Evolutionary conservation across 306 rosid species (phyloP).

Genomic region (Vicia villosa): DNA sequence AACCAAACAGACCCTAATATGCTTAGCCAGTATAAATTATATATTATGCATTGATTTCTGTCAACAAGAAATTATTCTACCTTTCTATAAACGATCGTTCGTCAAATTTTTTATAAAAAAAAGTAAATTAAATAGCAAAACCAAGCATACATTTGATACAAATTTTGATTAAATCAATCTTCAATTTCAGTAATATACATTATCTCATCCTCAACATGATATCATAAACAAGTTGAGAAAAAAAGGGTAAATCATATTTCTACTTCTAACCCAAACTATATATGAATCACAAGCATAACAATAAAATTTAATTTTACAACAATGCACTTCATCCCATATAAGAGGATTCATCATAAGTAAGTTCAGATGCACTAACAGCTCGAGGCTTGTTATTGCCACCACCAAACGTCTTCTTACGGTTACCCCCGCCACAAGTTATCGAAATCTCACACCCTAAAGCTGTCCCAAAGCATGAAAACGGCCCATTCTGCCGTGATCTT

Average conservation of each 20-base stretch:
- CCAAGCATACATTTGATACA: background rate
- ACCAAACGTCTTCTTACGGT: conserved; percentile 43
- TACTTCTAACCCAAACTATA: conserved; percentile 33
- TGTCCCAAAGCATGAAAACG: conserved; percentile 77
- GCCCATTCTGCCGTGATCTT: conserved; percentile 20
- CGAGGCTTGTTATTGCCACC: conserved; percentile 26
- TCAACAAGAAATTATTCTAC: too few species aligned
- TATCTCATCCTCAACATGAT: conserved; percentile 9
- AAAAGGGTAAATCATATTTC: background rate
- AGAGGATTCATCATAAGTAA: conserved; percentile 52
- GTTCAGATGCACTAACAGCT: conserved; percentile 45
- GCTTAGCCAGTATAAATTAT: too few species aligned
- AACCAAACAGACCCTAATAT: too few species aligned
- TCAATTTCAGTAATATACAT: conserved; percentile 20
- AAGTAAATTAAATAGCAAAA: too few species aligned
- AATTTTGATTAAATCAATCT: background rate
- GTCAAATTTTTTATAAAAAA: too few species aligned
- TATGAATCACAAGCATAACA: background rate
- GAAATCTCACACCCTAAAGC: conserved; percentile 72
- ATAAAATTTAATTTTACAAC: background rate
- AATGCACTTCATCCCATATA: conserved; percentile 22
- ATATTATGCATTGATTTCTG: too few species aligned
- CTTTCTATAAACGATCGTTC: too few species aligned
- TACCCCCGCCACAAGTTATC: conserved; percentile 66
- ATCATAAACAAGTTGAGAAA: background rate